Base-by-base conservation (phyloP, 108 stramenopile genomes). In the Bacterosira constricta region DNA sequence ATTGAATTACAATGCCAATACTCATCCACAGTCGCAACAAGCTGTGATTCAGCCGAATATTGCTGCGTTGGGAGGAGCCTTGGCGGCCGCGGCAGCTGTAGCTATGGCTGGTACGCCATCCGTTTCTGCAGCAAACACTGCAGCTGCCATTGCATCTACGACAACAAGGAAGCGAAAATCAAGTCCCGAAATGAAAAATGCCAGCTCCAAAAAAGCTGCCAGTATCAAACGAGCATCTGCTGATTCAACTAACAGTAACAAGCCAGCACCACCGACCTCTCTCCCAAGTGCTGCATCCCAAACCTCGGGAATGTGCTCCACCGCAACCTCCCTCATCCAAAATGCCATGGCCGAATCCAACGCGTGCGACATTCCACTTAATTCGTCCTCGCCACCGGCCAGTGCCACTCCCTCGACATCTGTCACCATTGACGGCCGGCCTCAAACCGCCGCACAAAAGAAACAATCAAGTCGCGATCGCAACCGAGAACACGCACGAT, bases 401-500 rank as follows among this genome's bases (percentile, higher is more conserved):
- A 25, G 21, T 25, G 2, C 42, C 10, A 7, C 12, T 20, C 7
- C 27, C 39, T 8, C 15, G 7, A n/a, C 10, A 6, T 49, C 5
- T n/a, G 12, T 1, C 35, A 56, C 13, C 2, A 20, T 18, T 36
- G 63, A 52, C 37, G 29, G n/a, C 45, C 31, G 63, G 21, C 34
- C 37, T 20, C 42, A 85, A 36, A 82, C 76, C 6, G 45, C 82
- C 41, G 82, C 85, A 58, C 85, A 95, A 76, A 81, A 84, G 55
- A 85, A 85, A 23, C 79, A 90, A 61, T 85, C 84, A 55, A 86
- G 88, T 53, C 85, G 95, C 27, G 96, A 98, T 65, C 81, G 96
- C 15, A 98, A 98, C 73, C 78, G 96, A 27, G 97, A 96, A 80
- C 96, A 98, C 69, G 97, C 97, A 13, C 68, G 92, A 26, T 97